phyloP scores from a whole-genome alignment of 2,329 filamentous ascomycete genomes.

The Alternaria solani region DNA sequence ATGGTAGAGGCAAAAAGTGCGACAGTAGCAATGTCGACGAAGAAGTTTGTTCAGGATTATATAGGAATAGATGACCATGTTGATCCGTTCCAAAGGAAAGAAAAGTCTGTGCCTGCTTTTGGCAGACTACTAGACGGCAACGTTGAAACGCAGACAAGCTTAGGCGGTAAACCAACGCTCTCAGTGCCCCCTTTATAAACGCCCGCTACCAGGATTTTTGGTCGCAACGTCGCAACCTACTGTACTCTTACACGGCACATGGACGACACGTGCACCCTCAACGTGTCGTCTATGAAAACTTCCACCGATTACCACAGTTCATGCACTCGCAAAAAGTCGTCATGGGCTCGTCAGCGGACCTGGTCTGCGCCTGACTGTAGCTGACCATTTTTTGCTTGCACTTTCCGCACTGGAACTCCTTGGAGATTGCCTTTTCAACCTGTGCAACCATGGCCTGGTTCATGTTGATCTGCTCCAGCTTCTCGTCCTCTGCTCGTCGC shows the following conservation, averaged over 20 bases:
- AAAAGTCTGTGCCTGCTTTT: background rate
- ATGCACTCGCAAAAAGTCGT: constrained; percentile 65
- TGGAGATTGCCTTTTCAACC: constrained; percentile 88
- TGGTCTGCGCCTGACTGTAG: constrained; percentile 95
- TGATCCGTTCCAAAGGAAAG: background rate
- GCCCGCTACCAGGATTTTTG: constrained; percentile 11
- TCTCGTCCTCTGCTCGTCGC: constrained; percentile 76
- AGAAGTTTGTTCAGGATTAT: background rate
- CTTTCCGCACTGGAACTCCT: constrained; percentile 86
- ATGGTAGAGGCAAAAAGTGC: too few relatives aligned
- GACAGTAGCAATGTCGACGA: background rate
- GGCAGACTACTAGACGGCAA: background rate
- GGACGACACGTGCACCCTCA: background rate
- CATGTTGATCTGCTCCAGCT: constrained; percentile 91
- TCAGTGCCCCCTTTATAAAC: constrained; percentile 13
- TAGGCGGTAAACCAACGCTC: constrained; percentile 10
- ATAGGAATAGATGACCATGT: background rate
- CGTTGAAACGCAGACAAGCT: background rate
- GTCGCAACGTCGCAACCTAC: constrained; percentile 1
- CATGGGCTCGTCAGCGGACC: constrained; percentile 90
- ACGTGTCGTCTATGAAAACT: constrained; percentile 46
- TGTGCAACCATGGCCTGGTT: constrained; percentile 95
- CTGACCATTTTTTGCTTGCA: constrained; percentile 94
- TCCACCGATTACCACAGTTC: constrained; percentile 62
- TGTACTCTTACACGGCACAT: constrained; percentile 7